phyloP scores from a whole-genome alignment of 352 stramenopile genomes.

The Peronosclerospora sorghi region DNA sequence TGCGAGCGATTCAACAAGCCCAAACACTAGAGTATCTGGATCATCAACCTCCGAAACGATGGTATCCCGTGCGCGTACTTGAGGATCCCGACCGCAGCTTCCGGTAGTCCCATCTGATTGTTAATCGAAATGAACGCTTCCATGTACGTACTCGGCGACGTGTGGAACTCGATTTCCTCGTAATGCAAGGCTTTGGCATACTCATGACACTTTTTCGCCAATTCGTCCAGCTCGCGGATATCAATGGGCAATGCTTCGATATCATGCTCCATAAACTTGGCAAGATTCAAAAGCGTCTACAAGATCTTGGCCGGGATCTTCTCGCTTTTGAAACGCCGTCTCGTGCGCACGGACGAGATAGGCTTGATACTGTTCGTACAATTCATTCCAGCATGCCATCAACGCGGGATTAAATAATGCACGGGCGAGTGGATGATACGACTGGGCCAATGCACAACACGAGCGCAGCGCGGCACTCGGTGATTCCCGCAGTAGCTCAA shows the following conservation, averaged over 20 bases:
- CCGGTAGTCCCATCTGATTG: constrained; percentile 93
- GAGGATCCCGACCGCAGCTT: constrained; percentile 95
- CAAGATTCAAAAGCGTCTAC: constrained; percentile 93
- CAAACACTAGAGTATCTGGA: constrained; percentile 27
- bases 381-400: constrained; percentile 97
- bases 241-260: constrained; percentile 93
- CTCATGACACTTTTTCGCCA: constrained; percentile 92
- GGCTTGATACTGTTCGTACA: constrained; percentile 89
- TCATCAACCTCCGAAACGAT: constrained; percentile 28
- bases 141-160: constrained; percentile 87
- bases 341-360: constrained; percentile 90
- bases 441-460: constrained; percentile 89
- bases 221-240: constrained; percentile 90
- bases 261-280: constrained; percentile 99
- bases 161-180: constrained; percentile 95
- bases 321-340: constrained; percentile 88
- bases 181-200: constrained; percentile 95
- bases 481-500: constrained; percentile 95
- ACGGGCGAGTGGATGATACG: constrained; percentile 93
- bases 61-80: constrained; percentile 88
- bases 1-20: constrained; percentile 40
- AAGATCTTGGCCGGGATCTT: constrained; percentile 93
- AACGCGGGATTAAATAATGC: constrained; percentile 98
- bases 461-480: constrained; percentile 89
- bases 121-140: constrained; percentile 98